Evolutionary conservation across 2,329 filamentous ascomycete species (phyloP).

Genomic region (Nemania diffusa): DNA sequence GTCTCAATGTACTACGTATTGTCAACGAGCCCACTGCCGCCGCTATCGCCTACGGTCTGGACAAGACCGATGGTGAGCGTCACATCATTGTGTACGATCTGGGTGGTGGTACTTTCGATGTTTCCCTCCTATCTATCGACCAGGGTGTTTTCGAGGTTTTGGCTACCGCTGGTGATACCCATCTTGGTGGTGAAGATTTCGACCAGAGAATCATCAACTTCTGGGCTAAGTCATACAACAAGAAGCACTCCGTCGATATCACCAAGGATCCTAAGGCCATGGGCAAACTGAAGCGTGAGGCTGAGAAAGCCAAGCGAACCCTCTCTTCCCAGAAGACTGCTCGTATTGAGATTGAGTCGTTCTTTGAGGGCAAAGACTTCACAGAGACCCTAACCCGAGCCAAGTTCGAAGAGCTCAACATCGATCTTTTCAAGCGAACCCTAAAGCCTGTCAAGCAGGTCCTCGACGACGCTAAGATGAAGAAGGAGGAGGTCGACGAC

Average conservation of each 20-base stretch:
- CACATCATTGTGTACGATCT: conserved; percentile 95
- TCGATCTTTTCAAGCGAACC: conserved; percentile 99
- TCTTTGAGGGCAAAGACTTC: conserved; percentile 97
- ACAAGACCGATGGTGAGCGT: conserved; percentile 84
- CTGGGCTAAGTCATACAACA: conserved; percentile 98
- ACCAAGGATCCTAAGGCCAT: conserved; percentile 96
- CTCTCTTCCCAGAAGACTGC: conserved; percentile 94
- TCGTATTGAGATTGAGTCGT: conserved; percentile 95
- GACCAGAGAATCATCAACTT: conserved; percentile 97
- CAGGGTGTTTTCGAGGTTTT: conserved; percentile 94
- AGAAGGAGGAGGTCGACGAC: conserved; percentile 94
- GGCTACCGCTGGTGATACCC: conserved; percentile 95
- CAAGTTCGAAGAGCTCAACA: conserved; percentile 99
- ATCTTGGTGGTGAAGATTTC: conserved; percentile 98
- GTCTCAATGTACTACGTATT: conserved; percentile 93
- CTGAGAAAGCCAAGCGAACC: conserved; percentile 99
- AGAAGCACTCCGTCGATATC: conserved; percentile 93
- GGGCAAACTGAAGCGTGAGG: conserved; percentile 99
- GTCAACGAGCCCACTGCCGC: conserved; percentile 97
- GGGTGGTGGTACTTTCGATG: conserved; percentile 94
- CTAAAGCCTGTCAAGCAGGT: conserved; percentile 99
- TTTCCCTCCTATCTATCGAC: conserved; percentile 90
- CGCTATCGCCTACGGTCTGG: conserved; percentile 92
- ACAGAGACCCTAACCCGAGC: conserved; percentile 97
- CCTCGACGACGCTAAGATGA: conserved; percentile 96